Conservation (phyloP, 306 rosid genomes). For the Benincasa hispida region DNA sequence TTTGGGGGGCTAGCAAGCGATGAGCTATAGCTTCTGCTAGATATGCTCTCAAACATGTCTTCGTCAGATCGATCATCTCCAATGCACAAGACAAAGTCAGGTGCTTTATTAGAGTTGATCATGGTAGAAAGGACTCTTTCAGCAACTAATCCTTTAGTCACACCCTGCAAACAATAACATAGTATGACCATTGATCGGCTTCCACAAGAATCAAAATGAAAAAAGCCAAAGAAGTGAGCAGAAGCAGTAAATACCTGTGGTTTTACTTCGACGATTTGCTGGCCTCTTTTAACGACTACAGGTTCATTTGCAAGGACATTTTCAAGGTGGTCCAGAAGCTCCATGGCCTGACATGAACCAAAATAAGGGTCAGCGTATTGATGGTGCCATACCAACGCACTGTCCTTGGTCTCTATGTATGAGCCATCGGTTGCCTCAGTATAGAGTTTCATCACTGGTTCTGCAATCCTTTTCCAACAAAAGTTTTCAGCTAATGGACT, state of each 20-base stretch:
- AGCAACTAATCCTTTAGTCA: slow-evolving; percentile 53
- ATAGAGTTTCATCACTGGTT: slow-evolving; percentile 52
- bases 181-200: slow-evolving; percentile 1
- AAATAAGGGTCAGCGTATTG: slow-evolving; percentile 42
- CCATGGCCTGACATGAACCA: slow-evolving; percentile 57
- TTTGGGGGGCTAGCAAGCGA: slow-evolving; percentile 30
- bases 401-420: slow-evolving; percentile 58
- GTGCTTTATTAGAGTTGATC: slow-evolving; percentile 25
- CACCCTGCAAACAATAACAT: slow-evolving; percentile 30
- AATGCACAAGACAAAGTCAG: slow-evolving; percentile 67
- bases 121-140: slow-evolving; percentile 47
- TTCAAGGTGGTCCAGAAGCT: slow-evolving; percentile 54
- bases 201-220: neutral
- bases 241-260: slow-evolving; percentile 36
- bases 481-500: slow-evolving; percentile 16
- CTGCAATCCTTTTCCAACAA: slow-evolving; percentile 47
- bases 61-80: slow-evolving; percentile 80
- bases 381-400: slow-evolving; percentile 68
- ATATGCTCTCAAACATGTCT: slow-evolving; percentile 81
- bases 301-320: slow-evolving; percentile 56
- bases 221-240: neutral
- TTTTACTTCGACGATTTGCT: slow-evolving; percentile 55
- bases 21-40: slow-evolving; percentile 21
- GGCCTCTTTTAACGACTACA: slow-evolving; percentile 45
- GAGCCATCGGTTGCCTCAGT: slow-evolving; percentile 58